Conservation (phyloP, 2,329 filamentous ascomycete species). For the Balansia obtecta region DNA sequence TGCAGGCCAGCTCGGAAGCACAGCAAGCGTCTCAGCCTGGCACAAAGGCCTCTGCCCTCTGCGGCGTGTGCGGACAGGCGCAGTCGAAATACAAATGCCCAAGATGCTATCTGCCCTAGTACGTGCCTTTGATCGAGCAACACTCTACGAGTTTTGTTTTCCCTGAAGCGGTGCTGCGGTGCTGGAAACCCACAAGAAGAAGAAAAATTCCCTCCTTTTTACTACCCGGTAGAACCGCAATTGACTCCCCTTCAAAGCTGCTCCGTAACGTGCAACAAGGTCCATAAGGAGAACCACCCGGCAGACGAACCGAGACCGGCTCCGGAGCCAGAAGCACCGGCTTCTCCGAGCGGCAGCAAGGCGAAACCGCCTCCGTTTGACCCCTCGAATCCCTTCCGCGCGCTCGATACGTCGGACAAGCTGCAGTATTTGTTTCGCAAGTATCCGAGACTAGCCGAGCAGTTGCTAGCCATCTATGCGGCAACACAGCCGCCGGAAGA, state of each 20-base stretch:
- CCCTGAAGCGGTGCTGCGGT: no score
- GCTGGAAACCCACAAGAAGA: no score
- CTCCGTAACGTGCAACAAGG: constrained; percentile 43
- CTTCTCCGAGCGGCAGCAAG: background rate
- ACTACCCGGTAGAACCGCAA: background rate
- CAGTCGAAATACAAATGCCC: constrained; percentile 51
- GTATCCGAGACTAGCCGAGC: constrained; percentile 36
- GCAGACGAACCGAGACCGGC: constrained; percentile 21
- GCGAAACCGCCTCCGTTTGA: constrained; percentile 8
- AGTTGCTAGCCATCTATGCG: constrained; percentile 35
- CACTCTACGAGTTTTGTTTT: no score
- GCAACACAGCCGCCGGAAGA: constrained; percentile 34
- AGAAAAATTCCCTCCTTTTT: background rate
- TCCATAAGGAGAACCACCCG: constrained; percentile 38
- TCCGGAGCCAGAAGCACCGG: constrained; percentile 8
- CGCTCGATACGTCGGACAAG: constrained; percentile 37
- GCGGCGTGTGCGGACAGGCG: constrained; percentile 39
- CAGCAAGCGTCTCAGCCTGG: background rate
- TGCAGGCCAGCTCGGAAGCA: background rate
- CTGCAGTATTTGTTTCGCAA: constrained; percentile 37
- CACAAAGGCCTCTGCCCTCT: constrained; percentile 18
- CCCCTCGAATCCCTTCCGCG: constrained; percentile 33
- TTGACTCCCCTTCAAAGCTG: constrained; percentile 29
- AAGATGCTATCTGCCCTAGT: constrained; percentile 47
- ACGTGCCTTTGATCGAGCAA: constrained; percentile 21